Evolutionary conservation across 148 eudicot species (phyloP), one percentile per base, ranked within the genome.

Genomic region (Chenopodium formosanum): DNA sequence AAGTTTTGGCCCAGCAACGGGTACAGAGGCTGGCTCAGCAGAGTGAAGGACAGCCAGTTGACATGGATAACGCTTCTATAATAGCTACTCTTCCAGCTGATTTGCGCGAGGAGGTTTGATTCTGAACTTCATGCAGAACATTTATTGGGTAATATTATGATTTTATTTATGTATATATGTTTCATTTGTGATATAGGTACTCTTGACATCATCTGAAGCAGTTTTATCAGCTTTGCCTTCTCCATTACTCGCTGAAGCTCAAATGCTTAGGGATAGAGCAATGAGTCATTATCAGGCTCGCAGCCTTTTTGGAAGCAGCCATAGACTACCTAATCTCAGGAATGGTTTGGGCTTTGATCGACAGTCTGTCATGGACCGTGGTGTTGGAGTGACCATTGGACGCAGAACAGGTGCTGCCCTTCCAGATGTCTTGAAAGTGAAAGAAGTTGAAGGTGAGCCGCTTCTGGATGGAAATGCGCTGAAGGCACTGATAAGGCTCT

Each of bases 231-330:
- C 97, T 71, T 86, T 96, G 85, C 99, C 99, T 72, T 94, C 99
- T 80, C 92, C 99, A 73, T 88, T 96, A 69, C 98, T 93, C 82
- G 99, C 95, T 25, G 99, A 95, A 90, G 99, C 98, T 48, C 99
- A 94, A 82, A 90, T 96, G 98, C 95, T 96, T 25, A 89, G 99
- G 89, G 99, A 96, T 83, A 90, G 99, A 88, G 97, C 97, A 60
- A 91, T 94, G 98, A 94, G 98, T 82, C 99, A 94, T 82, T 94
- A 96, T 86, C 98, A 96, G 83, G 99, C 99, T 80, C 98, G 94
- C 79, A 94, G 98, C 86, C 84, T 93, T 85, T 91, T 96, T 87
- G 99, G 99, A 80, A 79, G 87, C 85, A 88, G 87, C 89, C 97
- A 94, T 80, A 90, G 99, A 82, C 86, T 91, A 22, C 81, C 86